Evolutionary conservation across 192 early-diverging fungal genomes (phyloP).

Genomic region (Geranomyces variabilis): DNA sequence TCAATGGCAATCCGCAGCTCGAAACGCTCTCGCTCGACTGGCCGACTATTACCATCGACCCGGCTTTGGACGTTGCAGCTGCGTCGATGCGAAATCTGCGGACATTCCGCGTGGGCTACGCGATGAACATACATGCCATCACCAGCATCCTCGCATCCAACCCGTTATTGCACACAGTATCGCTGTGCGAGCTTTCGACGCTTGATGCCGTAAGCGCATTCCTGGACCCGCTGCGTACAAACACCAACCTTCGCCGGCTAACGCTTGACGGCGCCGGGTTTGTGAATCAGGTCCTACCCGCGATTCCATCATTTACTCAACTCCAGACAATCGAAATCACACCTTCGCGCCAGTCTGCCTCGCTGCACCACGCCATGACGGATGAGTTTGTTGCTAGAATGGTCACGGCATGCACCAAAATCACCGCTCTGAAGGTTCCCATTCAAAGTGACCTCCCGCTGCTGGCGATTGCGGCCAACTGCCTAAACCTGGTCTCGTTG

Average conservation of each 20-base stretch:
- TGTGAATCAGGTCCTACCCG: constrained; percentile 2
- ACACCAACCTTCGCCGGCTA: constrained; percentile 6
- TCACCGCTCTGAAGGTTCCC: constrained; percentile 2
- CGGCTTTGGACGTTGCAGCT: neutral
- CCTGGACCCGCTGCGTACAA: neutral
- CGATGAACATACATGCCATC: neutral
- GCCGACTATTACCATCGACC: constrained; percentile 6
- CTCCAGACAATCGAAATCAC: constrained; percentile 4
- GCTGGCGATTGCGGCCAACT: neutral
- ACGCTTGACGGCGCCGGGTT: constrained; percentile 25
- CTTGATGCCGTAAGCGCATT: constrained; percentile 1
- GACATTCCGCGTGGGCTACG: constrained; percentile 2
- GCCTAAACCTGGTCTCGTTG: constrained; percentile 2
- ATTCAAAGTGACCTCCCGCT: constrained; percentile 5
- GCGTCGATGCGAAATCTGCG: neutral
- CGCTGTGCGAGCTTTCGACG: constrained; percentile 9
- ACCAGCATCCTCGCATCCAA: neutral
- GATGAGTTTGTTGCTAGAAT: constrained; percentile 1
- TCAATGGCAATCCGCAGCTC: constrained; percentile 14
- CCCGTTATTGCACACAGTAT: neutral
- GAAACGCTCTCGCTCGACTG: constrained; percentile 16
- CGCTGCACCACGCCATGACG: constrained; percentile 7
- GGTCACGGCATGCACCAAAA: neutral
- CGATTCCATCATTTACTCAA: neutral
- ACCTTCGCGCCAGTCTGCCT: constrained; percentile 13